phyloP scores from a whole-genome alignment of 164 flowering plant species.

The Annona squamosa region DNA sequence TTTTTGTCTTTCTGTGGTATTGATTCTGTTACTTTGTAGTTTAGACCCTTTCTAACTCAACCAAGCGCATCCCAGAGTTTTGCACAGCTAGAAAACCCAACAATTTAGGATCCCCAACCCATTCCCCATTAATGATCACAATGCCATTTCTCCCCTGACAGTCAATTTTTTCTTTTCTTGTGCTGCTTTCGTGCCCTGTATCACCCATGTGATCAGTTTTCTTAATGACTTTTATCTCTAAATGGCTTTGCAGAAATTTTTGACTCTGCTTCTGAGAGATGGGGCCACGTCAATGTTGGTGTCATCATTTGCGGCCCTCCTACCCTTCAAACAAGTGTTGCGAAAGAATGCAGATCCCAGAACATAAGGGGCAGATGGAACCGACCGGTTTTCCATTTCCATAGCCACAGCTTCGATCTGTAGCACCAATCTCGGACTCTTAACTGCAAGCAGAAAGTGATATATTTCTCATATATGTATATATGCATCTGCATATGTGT shows the following conservation, averaged over 20 bases:
- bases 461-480: no score
- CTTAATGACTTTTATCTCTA: neutral
- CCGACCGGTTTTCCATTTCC: constrained; percentile 63
- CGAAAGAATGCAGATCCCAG: constrained; percentile 60
- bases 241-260: constrained; percentile 48
- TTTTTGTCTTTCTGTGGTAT: no score
- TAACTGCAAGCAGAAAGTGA: no score
- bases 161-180: neutral
- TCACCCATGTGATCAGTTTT: neutral
- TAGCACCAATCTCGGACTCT: constrained; percentile 15
- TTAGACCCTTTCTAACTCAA: no score
- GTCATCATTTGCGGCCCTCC: constrained; percentile 84
- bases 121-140: neutral
- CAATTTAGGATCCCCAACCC: neutral
- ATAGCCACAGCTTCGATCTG: constrained; percentile 79
- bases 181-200: no score
- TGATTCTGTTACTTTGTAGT: no score
- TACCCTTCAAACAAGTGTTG: constrained; percentile 64
- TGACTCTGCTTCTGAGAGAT: constrained; percentile 29
- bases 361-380: constrained; percentile 30
- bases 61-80: neutral
- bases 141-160: neutral
- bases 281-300: constrained; percentile 74
- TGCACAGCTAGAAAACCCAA: neutral
- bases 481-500: no score